Evolutionary conservation across 192 early-diverging fungal species (phyloP), one percentile per base, ranked within the genome.

Genomic region (Coemansia sp.): DNA sequence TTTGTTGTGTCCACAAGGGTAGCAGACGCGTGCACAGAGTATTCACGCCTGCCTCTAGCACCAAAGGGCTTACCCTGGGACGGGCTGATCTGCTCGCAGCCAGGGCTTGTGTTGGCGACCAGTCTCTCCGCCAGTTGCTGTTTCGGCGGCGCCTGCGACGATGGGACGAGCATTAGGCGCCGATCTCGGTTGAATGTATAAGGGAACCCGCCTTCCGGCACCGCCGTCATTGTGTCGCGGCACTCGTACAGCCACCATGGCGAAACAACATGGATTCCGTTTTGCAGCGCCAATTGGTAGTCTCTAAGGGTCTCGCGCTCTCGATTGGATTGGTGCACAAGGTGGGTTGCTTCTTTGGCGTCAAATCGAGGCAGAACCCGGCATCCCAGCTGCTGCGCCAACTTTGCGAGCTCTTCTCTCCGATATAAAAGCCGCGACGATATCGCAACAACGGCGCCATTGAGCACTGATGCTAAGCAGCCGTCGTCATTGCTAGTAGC

Each of bases 221-320:
- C 52, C 1, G 61, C 72, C 1, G 7, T 11, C 38, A 43, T 37
- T 0, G 69, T 59, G 13, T 77, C 79, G 16, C 66, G 66, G 35
- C 83, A 84, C 2, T 71, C 68, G 38, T 75, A 70, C 35, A 84
- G 66, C 83, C 83, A 84, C 78, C 75, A 82, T 1, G 83, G 83
- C 14, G 83, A 84, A 12, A 84, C 83, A 14, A 82, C 62, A 14
- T 31, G 33, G 1, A 77, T 69, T 16, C 42, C 43, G 7, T 62
- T 36, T n/a, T 70, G 57, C 16, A 55, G 18, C 12, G 83, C 83
- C 34, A 42, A 6, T 1, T 59, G 65, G 35, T 69, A 81, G 33
- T 81, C 83, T 25, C 72, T 59, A 37, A 70, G 59, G 0, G 72
- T 65, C 53, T 84, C 83, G 7, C 57, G 65, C 45, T 74, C 75